phyloP scores from a whole-genome alignment of 345 rosid species.

The Trapa incisa region DNA sequence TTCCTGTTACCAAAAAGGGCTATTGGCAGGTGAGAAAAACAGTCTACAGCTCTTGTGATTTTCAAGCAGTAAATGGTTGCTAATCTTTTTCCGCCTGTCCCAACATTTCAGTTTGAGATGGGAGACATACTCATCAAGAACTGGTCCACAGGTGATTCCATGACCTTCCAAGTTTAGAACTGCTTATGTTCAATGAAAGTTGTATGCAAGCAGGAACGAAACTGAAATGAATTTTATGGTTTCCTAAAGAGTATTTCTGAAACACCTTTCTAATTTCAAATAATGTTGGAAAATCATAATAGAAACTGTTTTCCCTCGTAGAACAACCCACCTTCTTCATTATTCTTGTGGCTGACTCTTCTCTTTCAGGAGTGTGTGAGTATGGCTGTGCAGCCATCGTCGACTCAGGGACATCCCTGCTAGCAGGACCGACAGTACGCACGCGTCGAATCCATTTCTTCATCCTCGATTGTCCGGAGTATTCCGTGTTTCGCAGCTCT shows the following conservation, averaged over 20 bases:
- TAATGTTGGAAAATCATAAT: no score
- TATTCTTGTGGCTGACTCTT: background rate
- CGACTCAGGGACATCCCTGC: constrained; percentile 73
- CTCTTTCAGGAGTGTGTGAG: constrained; percentile 35
- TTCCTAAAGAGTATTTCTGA: no score
- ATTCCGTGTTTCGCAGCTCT: background rate
- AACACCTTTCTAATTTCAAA: no score
- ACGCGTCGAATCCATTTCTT: background rate
- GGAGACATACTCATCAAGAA: constrained; percentile 50
- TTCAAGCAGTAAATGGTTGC: background rate
- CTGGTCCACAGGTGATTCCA: constrained; percentile 44
- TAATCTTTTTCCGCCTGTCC: background rate
- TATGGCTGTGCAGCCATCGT: constrained; percentile 60
- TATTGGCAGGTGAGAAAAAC: constrained; percentile 61
- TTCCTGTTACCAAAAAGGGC: constrained; percentile 56
- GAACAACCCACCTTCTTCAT: background rate
- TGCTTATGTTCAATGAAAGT: no score
- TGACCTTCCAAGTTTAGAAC: no score
- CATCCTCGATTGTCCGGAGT: background rate
- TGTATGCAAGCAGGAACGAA: no score
- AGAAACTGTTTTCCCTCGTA: background rate
- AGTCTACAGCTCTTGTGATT: background rate
- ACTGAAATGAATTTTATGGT: no score
- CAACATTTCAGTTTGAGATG: constrained; percentile 42
- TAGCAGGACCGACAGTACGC: constrained; percentile 71